Evolutionary conservation across 169 alveolate genomes (phyloP).

Genomic region (Perkinsus olseni): DNA sequence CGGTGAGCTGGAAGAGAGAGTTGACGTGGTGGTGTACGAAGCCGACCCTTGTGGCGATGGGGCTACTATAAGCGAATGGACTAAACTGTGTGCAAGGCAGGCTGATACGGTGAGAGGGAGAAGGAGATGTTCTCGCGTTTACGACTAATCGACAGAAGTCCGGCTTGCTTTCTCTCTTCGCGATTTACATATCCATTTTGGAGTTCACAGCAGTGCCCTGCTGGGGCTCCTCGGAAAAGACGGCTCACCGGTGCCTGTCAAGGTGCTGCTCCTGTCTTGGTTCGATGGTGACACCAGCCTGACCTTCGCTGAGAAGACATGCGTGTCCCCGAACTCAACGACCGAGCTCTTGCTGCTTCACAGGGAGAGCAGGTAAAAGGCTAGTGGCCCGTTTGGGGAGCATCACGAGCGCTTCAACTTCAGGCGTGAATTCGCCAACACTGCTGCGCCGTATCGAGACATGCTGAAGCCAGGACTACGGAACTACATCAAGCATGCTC

Average conservation of each 20-base stretch:
- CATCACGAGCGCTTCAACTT: neutral
- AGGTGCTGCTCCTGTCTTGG: neutral
- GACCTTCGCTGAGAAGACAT: neutral
- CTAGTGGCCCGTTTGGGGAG: neutral
- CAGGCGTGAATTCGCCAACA: neutral
- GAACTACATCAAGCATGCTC: neutral
- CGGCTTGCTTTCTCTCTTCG: too few species aligned
- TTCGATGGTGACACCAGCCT: neutral
- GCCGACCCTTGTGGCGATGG: constrained; percentile 3
- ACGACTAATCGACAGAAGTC: too few species aligned
- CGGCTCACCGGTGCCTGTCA: too few species aligned
- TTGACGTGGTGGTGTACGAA: neutral
- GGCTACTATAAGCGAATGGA: constrained; percentile 6
- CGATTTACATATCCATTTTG: too few species aligned
- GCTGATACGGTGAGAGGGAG: neutral
- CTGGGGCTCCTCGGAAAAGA: too few species aligned
- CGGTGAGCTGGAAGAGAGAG: neutral
- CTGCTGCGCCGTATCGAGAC: neutral
- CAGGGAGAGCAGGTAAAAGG: neutral
- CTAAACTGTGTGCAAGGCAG: neutral
- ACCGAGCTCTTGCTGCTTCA: neutral
- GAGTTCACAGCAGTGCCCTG: too few species aligned
- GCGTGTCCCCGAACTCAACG: neutral
- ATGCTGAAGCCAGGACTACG: constrained; percentile 8
- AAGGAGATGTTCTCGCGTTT: too few species aligned